Base-by-base conservation (phyloP, 2,329 filamentous ascomycete species). In the Diaporthe batatas region DNA sequence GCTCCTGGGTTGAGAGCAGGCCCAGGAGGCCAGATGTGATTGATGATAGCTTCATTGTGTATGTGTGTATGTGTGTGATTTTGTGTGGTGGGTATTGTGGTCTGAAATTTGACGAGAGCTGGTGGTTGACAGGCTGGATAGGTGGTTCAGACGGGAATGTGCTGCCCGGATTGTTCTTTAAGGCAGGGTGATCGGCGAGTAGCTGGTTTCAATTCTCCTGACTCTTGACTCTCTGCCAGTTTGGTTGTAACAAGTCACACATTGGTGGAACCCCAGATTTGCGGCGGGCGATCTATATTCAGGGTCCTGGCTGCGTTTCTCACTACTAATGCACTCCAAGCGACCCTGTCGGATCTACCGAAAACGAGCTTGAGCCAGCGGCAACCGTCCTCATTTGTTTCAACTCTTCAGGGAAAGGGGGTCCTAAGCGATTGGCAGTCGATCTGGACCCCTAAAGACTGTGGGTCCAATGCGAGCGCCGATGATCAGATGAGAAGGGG, bases 181-280 rank as follows among this genome's bases (percentile, higher is more conserved):
- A n/a, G 53, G 32, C n/a, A 29, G 23, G 47, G 32, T 39, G 62
- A 67, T 67, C 62, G 62, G 62, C 47, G 47, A 67, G 62, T 32
- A 39, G 47, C 62, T 47, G 62, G 62, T 67, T 67, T 67, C 62
- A 67, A 67, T 53, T 25, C 47, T 67, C 62, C 62, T 53, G 62
- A 67, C 8, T 53, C 62, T 67, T 39, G 62, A 67, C 62, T 67
- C 62, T 65, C 21, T 39, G 14, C 29, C 62, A 39, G 47, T 39
- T 51, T 67, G 14, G 44, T 53, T 53, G 62, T 67, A 67, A 67
- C 62, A 67, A 67, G 62, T 67, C 62, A 36, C 62, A 67, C 51
- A 32, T 67, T 23, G 47, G 62, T 67, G 62, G 62, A 39, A 3
- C 47, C 62, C 47, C 18, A 47, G 62, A 53, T 67, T 67, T 53